Evolutionary conservation across 306 rosid species (phyloP).

Genomic region (Castanopsis chinensis): DNA sequence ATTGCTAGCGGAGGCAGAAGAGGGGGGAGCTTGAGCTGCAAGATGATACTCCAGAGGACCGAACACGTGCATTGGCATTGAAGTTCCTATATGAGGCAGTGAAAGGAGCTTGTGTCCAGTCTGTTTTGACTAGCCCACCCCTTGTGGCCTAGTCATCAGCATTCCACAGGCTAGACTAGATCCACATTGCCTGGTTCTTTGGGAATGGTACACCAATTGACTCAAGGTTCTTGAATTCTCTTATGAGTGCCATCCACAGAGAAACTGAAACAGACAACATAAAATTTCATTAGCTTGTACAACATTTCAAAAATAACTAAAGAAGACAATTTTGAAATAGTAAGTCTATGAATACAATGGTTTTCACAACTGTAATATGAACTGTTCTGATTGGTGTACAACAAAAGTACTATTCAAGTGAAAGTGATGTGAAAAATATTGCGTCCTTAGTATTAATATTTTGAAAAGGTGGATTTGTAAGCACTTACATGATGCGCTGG

Average conservation of each 20-base stretch:
- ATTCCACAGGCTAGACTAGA: constrained; percentile 63
- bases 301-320: too few species aligned
- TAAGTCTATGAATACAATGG: not conserved
- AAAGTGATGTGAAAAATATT: too few species aligned
- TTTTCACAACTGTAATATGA: too few species aligned
- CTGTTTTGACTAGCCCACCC: constrained; percentile 66
- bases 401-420: too few species aligned
- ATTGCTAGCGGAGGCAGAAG: not conserved
- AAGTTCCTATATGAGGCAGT: constrained; percentile 57
- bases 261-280: constrained; percentile 31
- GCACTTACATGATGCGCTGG: constrained; percentile 47
- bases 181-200: constrained; percentile 52
- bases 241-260: constrained; percentile 63
- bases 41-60: constrained; percentile 40
- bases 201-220: constrained; percentile 55
- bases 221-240: constrained; percentile 74
- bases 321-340: too few species aligned
- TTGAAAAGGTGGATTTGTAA: too few species aligned
- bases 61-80: constrained; percentile 52
- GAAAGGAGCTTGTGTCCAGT: constrained; percentile 66
- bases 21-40: constrained; percentile 37
- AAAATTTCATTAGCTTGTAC: too few species aligned
- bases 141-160: constrained; percentile 91
- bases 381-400: not conserved
- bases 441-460: too few species aligned